Conservation (phyloP, 805 yeast genomes). For the Barnettozyma pratensis region DNA sequence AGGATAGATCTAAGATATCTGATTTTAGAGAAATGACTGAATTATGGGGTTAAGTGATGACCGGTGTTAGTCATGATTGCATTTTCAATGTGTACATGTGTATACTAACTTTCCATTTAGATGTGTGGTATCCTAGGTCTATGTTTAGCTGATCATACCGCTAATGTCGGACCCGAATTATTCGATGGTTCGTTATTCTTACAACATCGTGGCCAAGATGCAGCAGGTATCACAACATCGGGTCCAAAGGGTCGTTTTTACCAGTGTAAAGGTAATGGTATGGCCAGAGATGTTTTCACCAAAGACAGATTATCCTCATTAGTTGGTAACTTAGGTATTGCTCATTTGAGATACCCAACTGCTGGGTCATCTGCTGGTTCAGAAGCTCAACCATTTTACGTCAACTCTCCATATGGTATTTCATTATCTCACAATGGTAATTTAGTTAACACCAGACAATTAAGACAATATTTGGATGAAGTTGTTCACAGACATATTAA, state of each 20-base stretch:
- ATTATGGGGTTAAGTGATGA: neutral
- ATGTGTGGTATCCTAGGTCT: slow-evolving; percentile 98
- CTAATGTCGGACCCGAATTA: slow-evolving; percentile 80
- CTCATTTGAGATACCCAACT: slow-evolving; percentile 93
- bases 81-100: neutral
- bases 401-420: slow-evolving; percentile 94
- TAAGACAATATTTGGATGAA: slow-evolving; percentile 80
- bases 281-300: slow-evolving; percentile 97
- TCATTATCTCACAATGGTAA: slow-evolving; percentile 92
- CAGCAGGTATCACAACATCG: slow-evolving; percentile 98
- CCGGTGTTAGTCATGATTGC: too few species aligned
- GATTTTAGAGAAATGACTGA: slow-evolving; percentile 6
- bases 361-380: slow-evolving; percentile 95
- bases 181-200: slow-evolving; percentile 89
- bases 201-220: slow-evolving; percentile 98
- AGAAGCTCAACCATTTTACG: slow-evolving; percentile 98
- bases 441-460: slow-evolving; percentile 77
- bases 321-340: slow-evolving; percentile 92
- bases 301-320: slow-evolving; percentile 70
- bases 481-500: slow-evolving; percentile 95
- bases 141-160: slow-evolving; percentile 68
- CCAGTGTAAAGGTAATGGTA: slow-evolving; percentile 98
- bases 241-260: slow-evolving; percentile 89
- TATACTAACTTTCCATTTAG: slow-evolving; percentile 3
- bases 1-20: slow-evolving; percentile 23